Conservation (phyloP, 805 yeast genomes). For the Cyberlindnera mississippiensis region DNA sequence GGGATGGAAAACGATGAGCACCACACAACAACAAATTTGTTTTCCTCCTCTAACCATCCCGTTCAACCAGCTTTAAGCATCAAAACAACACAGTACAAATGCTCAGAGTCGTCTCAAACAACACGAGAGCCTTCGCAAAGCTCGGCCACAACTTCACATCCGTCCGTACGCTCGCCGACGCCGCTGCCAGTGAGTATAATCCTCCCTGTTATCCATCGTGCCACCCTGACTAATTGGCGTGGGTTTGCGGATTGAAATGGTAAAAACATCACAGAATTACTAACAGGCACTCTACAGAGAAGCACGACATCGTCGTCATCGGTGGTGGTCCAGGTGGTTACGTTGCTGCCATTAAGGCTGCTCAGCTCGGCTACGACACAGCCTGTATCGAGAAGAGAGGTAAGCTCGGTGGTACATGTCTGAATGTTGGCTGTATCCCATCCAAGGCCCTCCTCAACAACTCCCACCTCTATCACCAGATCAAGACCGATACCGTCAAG, state of each 20-base stretch:
- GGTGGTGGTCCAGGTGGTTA: constrained; percentile 99
- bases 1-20: constrained; percentile 6
- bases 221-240: no score
- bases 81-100: constrained; percentile 10
- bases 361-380: constrained; percentile 90
- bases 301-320: constrained; percentile 88
- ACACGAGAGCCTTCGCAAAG: constrained; percentile 12
- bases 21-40: background rate
- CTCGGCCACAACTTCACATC: constrained; percentile 12
- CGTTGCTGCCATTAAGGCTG: constrained; percentile 98
- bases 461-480: constrained; percentile 87
- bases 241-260: no score
- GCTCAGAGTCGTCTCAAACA: constrained; percentile 20
- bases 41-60: background rate
- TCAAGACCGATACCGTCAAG: constrained; percentile 73
- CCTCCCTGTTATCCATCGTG: background rate
- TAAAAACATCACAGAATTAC: no score
- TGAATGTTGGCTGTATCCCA: constrained; percentile 98
- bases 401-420: constrained; percentile 93
- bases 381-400: constrained; percentile 99
- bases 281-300: constrained; percentile 27
- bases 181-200: constrained; percentile 22
- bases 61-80: background rate
- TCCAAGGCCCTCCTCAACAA: constrained; percentile 94
- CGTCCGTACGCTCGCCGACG: constrained; percentile 22